These are phyloP conservation scores for Ciborinia camelliae DNA, from an alignment of 2,329 filamentous ascomycete species.

Conservation along the genomic window DNA sequence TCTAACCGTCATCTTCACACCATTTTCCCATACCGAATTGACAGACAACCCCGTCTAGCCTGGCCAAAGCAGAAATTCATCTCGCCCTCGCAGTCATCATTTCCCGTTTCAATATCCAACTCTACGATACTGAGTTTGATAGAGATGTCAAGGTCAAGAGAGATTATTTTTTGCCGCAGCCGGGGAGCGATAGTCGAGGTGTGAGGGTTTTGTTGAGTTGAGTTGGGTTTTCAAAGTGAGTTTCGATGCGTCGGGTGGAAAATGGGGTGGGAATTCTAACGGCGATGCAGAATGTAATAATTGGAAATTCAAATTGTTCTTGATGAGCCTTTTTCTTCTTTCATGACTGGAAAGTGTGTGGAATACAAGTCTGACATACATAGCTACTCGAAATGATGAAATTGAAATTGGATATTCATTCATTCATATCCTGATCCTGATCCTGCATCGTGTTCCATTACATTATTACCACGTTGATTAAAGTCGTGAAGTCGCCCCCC, in stretches of 20 bases:
- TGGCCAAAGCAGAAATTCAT: constrained; percentile 30
- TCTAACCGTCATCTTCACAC: too few species aligned
- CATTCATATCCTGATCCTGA: not conserved
- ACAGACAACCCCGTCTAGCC: not conserved
- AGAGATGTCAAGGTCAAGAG: constrained; percentile 23
- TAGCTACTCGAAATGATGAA: not conserved
- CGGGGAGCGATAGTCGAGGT: constrained; percentile 1
- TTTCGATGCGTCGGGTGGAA: too few species aligned
- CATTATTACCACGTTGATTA: not conserved
- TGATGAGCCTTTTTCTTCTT: not conserved
- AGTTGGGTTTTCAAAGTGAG: too few species aligned
- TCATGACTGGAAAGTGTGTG: too few species aligned
- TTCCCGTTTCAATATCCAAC: constrained; percentile 21
- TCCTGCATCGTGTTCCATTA: not conserved
- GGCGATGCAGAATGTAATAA: too few species aligned
- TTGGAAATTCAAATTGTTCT: too few species aligned
- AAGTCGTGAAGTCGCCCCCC: not conserved
- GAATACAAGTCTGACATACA: too few species aligned
- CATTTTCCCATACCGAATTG: not conserved
- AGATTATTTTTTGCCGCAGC: constrained; percentile 21
- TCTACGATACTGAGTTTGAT: constrained; percentile 24
- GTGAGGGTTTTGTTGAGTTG: constrained; percentile 16
- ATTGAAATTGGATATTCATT: not conserved
- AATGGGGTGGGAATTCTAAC: too few species aligned
- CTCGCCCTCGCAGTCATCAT: constrained; percentile 25